phyloP scores from a whole-genome alignment of 208 protist species.

The Leishmania tropica region DNA sequence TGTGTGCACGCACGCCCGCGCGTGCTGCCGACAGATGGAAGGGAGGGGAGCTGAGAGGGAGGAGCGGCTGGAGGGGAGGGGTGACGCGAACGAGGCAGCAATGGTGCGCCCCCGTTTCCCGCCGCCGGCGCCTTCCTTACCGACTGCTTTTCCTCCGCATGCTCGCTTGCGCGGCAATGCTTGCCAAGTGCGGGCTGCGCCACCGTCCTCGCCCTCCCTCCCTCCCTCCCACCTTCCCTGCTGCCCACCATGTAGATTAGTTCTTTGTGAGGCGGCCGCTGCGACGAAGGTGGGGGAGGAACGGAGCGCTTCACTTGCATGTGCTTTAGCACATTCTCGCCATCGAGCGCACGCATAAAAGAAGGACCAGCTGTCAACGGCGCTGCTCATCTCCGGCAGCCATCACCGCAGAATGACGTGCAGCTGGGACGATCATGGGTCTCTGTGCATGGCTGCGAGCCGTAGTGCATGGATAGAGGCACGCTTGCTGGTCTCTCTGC shows the following conservation, averaged over 20 bases:
- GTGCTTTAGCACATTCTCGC: background rate
- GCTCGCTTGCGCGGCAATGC: background rate
- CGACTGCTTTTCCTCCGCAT: background rate
- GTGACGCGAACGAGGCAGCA: background rate
- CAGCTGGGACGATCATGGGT: background rate
- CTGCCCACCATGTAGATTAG: background rate
- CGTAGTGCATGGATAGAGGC: background rate
- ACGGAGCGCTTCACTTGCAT: too few species aligned
- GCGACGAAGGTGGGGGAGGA: background rate
- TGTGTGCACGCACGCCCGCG: background rate
- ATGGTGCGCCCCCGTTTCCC: background rate
- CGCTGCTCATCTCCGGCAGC: too few species aligned
- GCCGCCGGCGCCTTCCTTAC: background rate
- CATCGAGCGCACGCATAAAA: background rate
- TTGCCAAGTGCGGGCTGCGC: background rate
- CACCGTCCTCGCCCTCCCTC: background rate
- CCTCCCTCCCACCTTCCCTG: background rate
- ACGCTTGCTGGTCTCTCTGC: background rate
- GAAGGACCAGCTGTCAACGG: background rate
- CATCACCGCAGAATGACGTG: background rate
- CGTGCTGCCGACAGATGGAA: background rate
- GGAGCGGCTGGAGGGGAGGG: background rate
- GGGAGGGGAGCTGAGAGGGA: too few species aligned
- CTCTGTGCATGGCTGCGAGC: background rate
- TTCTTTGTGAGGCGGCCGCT: background rate